Percentiles rank a stretch among this genome's conserved stretches.
phyloP scores from a whole-genome alignment of 169 alveolate species.

The Plasmodium inui region DNA sequence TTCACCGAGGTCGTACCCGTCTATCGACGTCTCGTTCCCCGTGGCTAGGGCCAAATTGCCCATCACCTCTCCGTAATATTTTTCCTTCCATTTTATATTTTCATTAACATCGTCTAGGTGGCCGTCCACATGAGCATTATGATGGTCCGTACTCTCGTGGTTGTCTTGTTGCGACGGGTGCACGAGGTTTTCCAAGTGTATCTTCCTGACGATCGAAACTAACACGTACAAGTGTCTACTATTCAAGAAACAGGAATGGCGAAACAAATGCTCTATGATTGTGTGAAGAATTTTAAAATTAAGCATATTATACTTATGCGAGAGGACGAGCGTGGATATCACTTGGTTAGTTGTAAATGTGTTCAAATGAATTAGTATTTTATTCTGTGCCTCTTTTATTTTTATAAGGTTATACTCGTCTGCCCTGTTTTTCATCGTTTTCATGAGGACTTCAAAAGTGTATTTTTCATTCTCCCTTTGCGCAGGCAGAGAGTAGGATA shows the following conservation, averaged over 20 bases:
- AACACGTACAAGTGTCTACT: constrained; percentile 37
- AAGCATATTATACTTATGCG: constrained; percentile 42
- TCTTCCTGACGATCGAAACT: constrained; percentile 12
- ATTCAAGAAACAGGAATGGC: constrained; percentile 55
- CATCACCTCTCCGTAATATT: constrained; percentile 11
- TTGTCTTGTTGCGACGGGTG: neutral
- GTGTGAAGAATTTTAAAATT: constrained; percentile 6
- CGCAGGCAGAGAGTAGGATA: constrained; percentile 14
- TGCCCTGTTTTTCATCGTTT: constrained; percentile 56
- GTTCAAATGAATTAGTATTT: constrained; percentile 42
- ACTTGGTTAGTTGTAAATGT: constrained; percentile 55
- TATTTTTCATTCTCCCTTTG: constrained; percentile 34
- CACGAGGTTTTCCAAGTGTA: constrained; percentile 2
- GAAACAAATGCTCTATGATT: constrained; percentile 33
- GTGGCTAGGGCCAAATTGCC: constrained; percentile 1
- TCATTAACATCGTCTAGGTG: constrained; percentile 14
- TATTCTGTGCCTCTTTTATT: constrained; percentile 54
- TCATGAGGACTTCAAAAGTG: constrained; percentile 60
- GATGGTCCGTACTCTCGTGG: neutral
- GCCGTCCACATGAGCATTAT: neutral
- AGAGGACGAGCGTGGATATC: constrained; percentile 35
- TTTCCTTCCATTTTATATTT: constrained; percentile 39
- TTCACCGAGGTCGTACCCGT: no score
- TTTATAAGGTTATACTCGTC: constrained; percentile 68
- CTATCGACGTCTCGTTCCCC: no score